Percentiles rank a stretch among this genome's conserved stretches.
Evolutionary conservation across 106 monocot genomes (phyloP).

Genomic region (Dendrobium officinale): DNA sequence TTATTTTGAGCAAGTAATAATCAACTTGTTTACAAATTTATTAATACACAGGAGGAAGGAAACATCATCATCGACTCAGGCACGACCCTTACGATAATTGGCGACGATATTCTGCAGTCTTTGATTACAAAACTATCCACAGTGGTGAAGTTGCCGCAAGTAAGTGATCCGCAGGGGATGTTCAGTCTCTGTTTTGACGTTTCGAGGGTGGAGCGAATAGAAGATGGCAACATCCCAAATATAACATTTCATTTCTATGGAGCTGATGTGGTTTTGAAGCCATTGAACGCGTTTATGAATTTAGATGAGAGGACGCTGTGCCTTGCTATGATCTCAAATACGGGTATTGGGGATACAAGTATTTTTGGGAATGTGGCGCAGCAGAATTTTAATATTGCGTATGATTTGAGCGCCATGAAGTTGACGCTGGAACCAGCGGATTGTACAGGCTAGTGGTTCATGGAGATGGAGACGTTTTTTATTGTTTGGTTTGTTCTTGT

Average conservation of each 20-base stretch:
- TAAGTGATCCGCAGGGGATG: not conserved
- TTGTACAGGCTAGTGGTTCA: conserved; percentile 7
- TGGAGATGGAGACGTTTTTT: too few relatives aligned
- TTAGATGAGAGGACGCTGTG: conserved; percentile 9
- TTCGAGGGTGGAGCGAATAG: not conserved
- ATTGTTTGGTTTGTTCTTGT: too few relatives aligned
- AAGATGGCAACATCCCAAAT: conserved; percentile 16
- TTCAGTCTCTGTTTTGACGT: conserved; percentile 28
- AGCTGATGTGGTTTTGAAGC: conserved; percentile 16
- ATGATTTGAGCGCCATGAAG: conserved; percentile 26
- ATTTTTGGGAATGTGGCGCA: conserved; percentile 49
- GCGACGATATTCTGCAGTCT: not conserved
- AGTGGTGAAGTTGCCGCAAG: conserved; percentile 7
- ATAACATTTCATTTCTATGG: conserved; percentile 20
- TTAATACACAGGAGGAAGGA: not conserved
- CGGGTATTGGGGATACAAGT: not conserved
- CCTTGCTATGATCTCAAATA: conserved; percentile 17
- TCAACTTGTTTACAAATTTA: too few relatives aligned
- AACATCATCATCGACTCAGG: conserved; percentile 46
- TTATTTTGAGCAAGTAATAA: too few relatives aligned
- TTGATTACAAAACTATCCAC: conserved; percentile 1
- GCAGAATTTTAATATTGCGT: conserved; percentile 40
- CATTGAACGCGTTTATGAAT: conserved; percentile 16
- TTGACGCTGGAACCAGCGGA: conserved; percentile 23
- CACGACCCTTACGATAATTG: conserved; percentile 28